Conservation (phyloP, 768 basidiomycete genomes). For the Trametes elegans region DNA sequence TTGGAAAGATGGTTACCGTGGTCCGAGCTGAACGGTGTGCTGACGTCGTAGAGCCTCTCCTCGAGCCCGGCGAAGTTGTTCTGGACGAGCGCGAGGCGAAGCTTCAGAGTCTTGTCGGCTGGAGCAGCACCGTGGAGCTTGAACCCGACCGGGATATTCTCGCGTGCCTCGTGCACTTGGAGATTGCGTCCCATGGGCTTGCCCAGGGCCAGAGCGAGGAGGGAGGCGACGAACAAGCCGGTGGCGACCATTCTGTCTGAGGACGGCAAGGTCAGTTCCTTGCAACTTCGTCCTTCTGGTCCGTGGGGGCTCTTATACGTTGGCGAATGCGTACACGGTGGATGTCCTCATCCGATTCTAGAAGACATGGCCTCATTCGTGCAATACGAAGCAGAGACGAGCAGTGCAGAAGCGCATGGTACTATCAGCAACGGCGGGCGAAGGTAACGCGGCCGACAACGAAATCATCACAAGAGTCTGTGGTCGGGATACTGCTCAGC, state of each 20-base stretch:
- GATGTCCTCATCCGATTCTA: neutral
- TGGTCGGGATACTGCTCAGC: constrained; percentile 2
- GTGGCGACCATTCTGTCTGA: constrained; percentile 8
- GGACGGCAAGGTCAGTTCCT: neutral
- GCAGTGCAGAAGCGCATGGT: constrained; percentile 2
- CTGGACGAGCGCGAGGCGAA: constrained; percentile 35
- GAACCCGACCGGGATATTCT: constrained; percentile 27
- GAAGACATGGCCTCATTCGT: neutral
- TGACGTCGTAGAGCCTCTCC: constrained; percentile 33
- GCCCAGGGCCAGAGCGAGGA: constrained; percentile 16
- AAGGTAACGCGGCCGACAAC: neutral
- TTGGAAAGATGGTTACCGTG: constrained; percentile 57
- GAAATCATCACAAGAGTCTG: neutral
- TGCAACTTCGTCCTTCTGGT: neutral
- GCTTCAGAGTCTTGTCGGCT: constrained; percentile 29
- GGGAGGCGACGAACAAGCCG: constrained; percentile 8
- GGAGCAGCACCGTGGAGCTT: constrained; percentile 25
- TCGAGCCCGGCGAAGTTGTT: constrained; percentile 36
- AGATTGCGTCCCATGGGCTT: constrained; percentile 18
- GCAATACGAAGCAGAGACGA: neutral
- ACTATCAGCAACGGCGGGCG: neutral
- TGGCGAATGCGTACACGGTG: neutral
- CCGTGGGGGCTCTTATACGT: neutral
- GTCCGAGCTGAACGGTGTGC: constrained; percentile 32
- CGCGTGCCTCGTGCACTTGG: constrained; percentile 28